Conservation (phyloP, 2,329 filamentous ascomycete species). For the Penicillium sp. region DNA sequence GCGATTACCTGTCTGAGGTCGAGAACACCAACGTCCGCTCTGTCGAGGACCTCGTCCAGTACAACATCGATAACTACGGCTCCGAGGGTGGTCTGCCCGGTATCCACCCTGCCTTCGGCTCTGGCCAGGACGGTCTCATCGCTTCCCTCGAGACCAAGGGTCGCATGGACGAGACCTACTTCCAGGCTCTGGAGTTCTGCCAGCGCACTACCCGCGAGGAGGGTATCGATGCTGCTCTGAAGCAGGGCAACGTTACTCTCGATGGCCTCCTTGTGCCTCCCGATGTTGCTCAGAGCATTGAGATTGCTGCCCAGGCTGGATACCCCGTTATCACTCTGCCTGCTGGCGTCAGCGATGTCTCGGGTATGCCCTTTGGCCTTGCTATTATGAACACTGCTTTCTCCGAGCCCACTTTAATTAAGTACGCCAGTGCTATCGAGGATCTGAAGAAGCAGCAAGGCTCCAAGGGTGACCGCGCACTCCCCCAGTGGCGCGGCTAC, state of each 20-base stretch:
- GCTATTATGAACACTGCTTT: conserved; percentile 62
- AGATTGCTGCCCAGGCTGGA: conserved; percentile 71
- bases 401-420: conserved; percentile 57
- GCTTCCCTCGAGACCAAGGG: conserved; percentile 62
- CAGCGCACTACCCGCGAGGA: conserved; percentile 59
- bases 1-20: conserved; percentile 61
- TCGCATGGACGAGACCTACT: conserved; percentile 63
- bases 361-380: conserved; percentile 62
- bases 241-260: conserved; percentile 46
- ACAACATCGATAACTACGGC: conserved; percentile 61
- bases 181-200: conserved; percentile 62
- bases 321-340: conserved; percentile 72
- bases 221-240: conserved; percentile 68
- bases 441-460: conserved; percentile 51
- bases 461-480: conserved; percentile 48
- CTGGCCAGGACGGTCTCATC: conserved; percentile 69
- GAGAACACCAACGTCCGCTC: conserved; percentile 59
- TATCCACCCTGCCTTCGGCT: conserved; percentile 62
- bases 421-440: conserved; percentile 63
- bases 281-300: conserved; percentile 64
- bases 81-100: conserved; percentile 65
- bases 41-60: conserved; percentile 65
- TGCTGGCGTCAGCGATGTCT: conserved; percentile 53
- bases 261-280: conserved; percentile 67
- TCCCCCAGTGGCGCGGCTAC: conserved; percentile 56